These are phyloP conservation scores for Magnolia officinalis DNA, from an alignment of 164 flowering plant genomes.

Conservation along the genomic window DNA sequence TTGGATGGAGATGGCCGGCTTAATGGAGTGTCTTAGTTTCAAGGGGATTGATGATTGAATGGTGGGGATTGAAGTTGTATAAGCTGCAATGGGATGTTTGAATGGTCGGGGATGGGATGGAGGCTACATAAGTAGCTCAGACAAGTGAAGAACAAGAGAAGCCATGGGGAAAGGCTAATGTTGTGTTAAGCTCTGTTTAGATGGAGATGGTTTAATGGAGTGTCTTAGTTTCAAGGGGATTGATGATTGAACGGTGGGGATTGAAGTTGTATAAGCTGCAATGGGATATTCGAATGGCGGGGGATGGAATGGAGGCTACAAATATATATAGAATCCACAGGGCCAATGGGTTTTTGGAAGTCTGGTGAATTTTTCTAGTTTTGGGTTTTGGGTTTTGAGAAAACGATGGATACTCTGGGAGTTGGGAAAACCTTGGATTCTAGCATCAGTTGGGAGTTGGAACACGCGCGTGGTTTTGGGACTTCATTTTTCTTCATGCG, in stretches of 20 bases:
- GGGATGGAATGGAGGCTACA: neutral
- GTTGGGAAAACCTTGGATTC: neutral
- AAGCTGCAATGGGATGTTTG: neutral
- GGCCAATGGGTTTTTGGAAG: neutral
- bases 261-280: neutral
- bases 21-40: neutral
- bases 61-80: neutral
- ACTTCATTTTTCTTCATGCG: neutral
- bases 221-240: neutral
- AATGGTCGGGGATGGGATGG: neutral
- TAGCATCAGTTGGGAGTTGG: neutral
- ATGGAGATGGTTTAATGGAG: neutral
- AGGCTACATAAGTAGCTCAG: conserved; percentile 9
- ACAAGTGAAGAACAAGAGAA: conserved; percentile 18
- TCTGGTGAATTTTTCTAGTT: neutral
- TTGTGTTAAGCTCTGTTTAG: no score
- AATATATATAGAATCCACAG: neutral
- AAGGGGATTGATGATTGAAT: neutral
- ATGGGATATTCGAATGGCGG: neutral
- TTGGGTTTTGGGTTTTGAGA: no score
- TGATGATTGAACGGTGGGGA: neutral
- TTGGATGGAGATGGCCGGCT: no score
- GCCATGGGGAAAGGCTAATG: conserved; percentile 9
- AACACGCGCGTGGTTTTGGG: neutral
- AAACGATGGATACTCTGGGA: neutral